Percentiles rank a stretch among this genome's conserved stretches.
phyloP scores from a whole-genome alignment of 495 filamentous ascomycete genomes.

The Rhypophila decipiens region DNA sequence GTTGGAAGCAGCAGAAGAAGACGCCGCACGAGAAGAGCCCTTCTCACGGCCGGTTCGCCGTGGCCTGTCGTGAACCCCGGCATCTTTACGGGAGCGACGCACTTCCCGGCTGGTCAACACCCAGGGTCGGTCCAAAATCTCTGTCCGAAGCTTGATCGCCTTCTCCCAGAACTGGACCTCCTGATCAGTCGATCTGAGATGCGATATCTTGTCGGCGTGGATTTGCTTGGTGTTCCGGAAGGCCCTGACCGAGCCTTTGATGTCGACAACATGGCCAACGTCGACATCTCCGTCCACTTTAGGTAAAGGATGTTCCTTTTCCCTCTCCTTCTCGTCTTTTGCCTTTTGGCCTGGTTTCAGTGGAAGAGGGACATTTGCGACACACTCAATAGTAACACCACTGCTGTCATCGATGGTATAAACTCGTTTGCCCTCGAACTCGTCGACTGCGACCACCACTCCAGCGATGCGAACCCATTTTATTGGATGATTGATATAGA shows the following conservation, averaged over 20 bases:
- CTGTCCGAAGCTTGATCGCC: conserved; percentile 51
- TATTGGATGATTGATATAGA: conserved; percentile 83
- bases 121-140: conserved; percentile 68
- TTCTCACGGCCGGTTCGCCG: too few relatives aligned
- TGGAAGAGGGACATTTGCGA: conserved; percentile 12
- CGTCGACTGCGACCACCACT: conserved; percentile 68
- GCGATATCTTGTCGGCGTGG: conserved; percentile 57
- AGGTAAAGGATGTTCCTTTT: too few relatives aligned
- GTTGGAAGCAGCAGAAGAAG: too few relatives aligned
- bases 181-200: conserved; percentile 57
- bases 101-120: conserved; percentile 48
- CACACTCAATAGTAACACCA: conserved; percentile 64
- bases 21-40: too few relatives aligned
- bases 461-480: conserved; percentile 77
- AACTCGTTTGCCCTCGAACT: conserved; percentile 51
- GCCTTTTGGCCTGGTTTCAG: conserved; percentile 9
- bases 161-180: conserved; percentile 76
- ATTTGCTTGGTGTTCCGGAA: conserved; percentile 64
- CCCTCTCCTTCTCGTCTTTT: background rate
- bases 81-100: conserved; percentile 45
- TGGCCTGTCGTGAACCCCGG: conserved; percentile 31
- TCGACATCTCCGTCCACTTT: conserved; percentile 39
- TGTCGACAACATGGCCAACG: conserved; percentile 64
- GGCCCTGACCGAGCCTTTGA: conserved; percentile 63
- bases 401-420: conserved; percentile 83